A percentile compares a stretch with the other conserved stretches of the same genome.
phyloP scores from a whole-genome alignment of 2,329 filamentous ascomycete species.

The Neopestalotiopsis sp. region DNA sequence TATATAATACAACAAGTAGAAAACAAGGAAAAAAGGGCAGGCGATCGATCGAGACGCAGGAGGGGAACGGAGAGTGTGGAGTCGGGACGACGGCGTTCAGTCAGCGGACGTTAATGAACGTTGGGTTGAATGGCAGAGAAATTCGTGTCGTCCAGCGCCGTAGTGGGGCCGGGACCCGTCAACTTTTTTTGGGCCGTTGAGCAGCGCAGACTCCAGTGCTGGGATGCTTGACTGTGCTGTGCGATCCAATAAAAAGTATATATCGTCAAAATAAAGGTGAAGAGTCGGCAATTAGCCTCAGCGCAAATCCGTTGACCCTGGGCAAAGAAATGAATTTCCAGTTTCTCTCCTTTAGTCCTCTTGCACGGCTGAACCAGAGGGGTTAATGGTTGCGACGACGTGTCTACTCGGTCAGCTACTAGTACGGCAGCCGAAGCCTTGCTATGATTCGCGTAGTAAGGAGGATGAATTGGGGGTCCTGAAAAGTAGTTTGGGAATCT shows the following conservation, averaged over 20 bases:
- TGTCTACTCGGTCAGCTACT: background rate
- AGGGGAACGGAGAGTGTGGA: slow-evolving; percentile 15
- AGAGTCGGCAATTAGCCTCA: no score
- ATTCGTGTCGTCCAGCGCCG: slow-evolving; percentile 6
- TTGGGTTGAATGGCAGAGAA: background rate
- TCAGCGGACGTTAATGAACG: slow-evolving; percentile 9
- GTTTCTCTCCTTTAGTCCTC: no score
- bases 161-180: slow-evolving; percentile 16
- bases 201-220: background rate
- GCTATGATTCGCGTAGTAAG: background rate
- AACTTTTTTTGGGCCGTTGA: background rate
- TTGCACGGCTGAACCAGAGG: background rate
- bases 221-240: background rate
- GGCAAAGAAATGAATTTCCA: no score
- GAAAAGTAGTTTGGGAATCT: background rate
- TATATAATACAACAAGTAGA: slow-evolving; percentile 8
- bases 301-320: background rate
- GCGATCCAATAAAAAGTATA: no score
- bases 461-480: background rate
- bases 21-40: background rate
- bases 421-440: background rate
- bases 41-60: slow-evolving; percentile 7
- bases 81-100: slow-evolving; percentile 11
- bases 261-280: no score
- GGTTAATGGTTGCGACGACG: background rate